Evolutionary conservation across 176 grass and related monocot genomes (phyloP), one percentile per base, ranked within the genome.

Genomic region (Calamus simplicifolius): DNA sequence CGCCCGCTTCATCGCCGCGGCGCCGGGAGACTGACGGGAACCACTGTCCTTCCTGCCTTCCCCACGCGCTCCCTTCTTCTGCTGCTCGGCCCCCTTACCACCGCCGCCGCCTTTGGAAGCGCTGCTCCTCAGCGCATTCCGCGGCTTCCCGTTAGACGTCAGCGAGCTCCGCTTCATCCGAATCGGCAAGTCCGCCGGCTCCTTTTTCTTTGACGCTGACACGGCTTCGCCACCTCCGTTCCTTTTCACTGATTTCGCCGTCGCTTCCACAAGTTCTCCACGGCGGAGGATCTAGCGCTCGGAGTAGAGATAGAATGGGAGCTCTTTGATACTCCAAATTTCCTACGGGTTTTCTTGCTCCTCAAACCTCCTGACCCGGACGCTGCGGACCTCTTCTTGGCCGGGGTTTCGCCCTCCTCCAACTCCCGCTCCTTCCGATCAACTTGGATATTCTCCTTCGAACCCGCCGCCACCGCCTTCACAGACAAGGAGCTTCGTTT

Each of bases 401-500:
- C 1, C 35, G 10, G 35, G 35, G 62, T 52, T 69, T 59, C 69
- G 63, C 12, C 35, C 17, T 38, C 67, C 5, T 69, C 51, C 18
- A 14, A 25, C 4, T 65, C 65, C 8, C 65, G 13, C 6, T 64
- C 19, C 56, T 71, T 86, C 54, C 76, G 43, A 64, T 73, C 82
- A 14, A 63, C 49, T 48, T 73, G 63, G 1, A 12, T 7, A 7
- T 43, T 43, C 35, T 43, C 35, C 5, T 35, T 35, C 69, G 80
- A 73, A 56, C 28, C 57, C n/a, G 38, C 50, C 30, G 26, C 65
- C 29, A 72, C 35, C 8, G 35, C 38, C 69, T 18, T 23, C n/a
- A 86, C 89, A 0, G 79, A 51, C 3, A 89, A 78, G 60, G 90
- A 89, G 70, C 85, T 89, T 19, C 85, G 69, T 26, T 95, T 95